Conservation (phyloP, 1,139 yeast genomes). For the Protomyces gravidus region DNA sequence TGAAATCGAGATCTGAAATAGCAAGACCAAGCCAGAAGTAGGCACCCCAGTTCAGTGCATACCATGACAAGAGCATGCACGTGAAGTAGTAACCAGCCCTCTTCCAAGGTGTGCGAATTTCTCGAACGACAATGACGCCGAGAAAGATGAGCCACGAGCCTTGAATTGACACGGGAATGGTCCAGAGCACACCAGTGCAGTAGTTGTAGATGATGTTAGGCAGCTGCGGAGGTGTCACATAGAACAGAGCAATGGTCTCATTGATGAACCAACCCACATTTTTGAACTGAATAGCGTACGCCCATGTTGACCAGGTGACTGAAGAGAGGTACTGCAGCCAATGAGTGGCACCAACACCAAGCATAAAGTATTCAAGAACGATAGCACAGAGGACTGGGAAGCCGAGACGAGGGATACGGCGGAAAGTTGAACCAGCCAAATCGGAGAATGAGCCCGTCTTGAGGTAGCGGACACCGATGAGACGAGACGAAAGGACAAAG, state of each 20-base stretch:
- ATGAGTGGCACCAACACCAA: slow-evolving; percentile 23
- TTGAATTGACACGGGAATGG: slow-evolving; percentile 21
- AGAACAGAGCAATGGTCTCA: slow-evolving; percentile 15
- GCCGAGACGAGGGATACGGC: slow-evolving; percentile 23
- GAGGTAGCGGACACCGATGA: slow-evolving; percentile 20
- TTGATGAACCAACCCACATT: slow-evolving; percentile 26
- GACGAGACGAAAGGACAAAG: slow-evolving; percentile 23
- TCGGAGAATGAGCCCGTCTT: slow-evolving; percentile 15
- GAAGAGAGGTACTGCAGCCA: slow-evolving; percentile 22
- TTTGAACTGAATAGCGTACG: slow-evolving; percentile 22
- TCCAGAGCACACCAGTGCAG: slow-evolving; percentile 27
- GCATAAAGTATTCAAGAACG: slow-evolving; percentile 19
- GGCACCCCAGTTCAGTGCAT: slow-evolving; percentile 21
- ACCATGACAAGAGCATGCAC: slow-evolving; percentile 24
- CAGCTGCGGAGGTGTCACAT: slow-evolving; percentile 14
- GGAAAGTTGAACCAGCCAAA: slow-evolving; percentile 21
- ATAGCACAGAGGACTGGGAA: slow-evolving; percentile 21
- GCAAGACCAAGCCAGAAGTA: slow-evolving; percentile 26
- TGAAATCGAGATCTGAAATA: slow-evolving; percentile 17
- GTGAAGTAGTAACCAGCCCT: slow-evolving; percentile 16
- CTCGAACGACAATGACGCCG: slow-evolving; percentile 20
- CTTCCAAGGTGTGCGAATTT: slow-evolving; percentile 24
- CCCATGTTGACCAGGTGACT: slow-evolving; percentile 23
- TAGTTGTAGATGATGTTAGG: slow-evolving; percentile 25
- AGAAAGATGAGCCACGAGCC: slow-evolving; percentile 27